Conservation (phyloP, 1,284 basidiomycete species). For the Heterobasidion parviporum region DNA sequence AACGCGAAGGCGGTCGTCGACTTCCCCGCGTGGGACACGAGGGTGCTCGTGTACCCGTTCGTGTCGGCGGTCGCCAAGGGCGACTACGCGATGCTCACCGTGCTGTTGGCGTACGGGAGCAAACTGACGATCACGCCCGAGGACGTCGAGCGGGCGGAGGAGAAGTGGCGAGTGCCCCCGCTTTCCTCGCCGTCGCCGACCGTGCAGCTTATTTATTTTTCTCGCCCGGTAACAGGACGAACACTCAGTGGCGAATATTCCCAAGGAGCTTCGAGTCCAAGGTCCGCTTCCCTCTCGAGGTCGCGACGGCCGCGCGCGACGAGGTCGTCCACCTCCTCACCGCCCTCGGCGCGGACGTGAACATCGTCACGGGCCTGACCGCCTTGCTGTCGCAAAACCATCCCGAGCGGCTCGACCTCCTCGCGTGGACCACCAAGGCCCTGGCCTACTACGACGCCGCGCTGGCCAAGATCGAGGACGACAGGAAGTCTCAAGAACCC, state of each 20-base stretch:
- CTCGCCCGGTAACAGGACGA: background rate
- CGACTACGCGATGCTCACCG: slow-evolving; percentile 28
- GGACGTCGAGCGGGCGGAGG: background rate
- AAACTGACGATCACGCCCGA: slow-evolving; percentile 24
- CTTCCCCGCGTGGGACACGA: slow-evolving; percentile 25
- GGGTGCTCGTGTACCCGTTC: slow-evolving; percentile 25
- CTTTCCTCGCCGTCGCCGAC: background rate
- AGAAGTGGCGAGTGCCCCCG: slow-evolving; percentile 17
- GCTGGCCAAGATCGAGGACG: background rate
- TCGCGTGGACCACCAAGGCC: background rate
- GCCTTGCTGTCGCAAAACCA: too few relatives aligned
- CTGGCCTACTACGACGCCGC: background rate
- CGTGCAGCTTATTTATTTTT: background rate
- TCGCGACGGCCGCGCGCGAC: background rate
- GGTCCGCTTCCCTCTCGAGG: background rate
- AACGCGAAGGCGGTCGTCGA: slow-evolving; percentile 38
- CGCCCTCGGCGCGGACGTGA: background rate
- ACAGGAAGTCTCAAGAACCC: too few relatives aligned
- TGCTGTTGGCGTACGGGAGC: slow-evolving; percentile 33
- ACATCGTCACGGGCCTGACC: background rate
- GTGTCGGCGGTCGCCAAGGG: slow-evolving; percentile 25
- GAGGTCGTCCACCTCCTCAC: background rate
- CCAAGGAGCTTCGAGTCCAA: background rate
- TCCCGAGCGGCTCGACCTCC: background rate
- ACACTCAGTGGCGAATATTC: too few relatives aligned